A percentile compares a stretch with the other conserved stretches of the same genome.
Evolutionary conservation across 331 rosid genomes (phyloP).

Genomic region (Arachis monticola): DNA sequence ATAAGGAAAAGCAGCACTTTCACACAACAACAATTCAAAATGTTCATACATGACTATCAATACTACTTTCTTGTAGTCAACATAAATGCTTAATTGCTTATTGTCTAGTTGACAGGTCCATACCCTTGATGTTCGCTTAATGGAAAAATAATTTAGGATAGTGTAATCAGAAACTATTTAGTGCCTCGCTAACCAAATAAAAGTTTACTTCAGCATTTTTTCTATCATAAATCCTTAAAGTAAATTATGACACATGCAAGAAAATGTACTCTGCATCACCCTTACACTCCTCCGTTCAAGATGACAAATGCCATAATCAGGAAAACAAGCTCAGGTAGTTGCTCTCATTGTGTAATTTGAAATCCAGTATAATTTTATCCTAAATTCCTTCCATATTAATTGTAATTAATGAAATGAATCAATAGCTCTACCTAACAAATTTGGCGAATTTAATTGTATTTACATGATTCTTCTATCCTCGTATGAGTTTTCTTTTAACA

Average conservation of each 20-base stretch:
- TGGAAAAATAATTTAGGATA: not conserved
- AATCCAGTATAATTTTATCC: conserved; percentile 15
- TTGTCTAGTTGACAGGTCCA: not conserved
- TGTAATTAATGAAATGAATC: not conserved
- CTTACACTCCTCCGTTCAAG: conserved; percentile 10
- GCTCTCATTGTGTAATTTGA: conserved; percentile 4
- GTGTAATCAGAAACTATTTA: not conserved
- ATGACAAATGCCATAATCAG: conserved; percentile 1
- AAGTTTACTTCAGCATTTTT: conserved; percentile 15
- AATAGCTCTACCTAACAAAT: not conserved
- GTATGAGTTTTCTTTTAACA: no score
- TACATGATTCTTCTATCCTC: no score
- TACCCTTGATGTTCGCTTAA: conserved; percentile 15
- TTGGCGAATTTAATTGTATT: no score
- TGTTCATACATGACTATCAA: conserved; percentile 22
- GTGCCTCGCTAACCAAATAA: conserved; percentile 16
- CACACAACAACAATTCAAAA: not conserved
- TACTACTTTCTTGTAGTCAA: not conserved
- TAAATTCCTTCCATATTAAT: conserved; percentile 11
- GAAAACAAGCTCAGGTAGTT: conserved; percentile 18
- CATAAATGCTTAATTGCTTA: not conserved
- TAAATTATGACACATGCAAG: not conserved
- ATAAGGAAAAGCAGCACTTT: conserved; percentile 29
- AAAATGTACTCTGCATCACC: not conserved
- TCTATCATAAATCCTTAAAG: conserved; percentile 22